phyloP scores from a whole-genome alignment of 257 asterid species.

The Avicennia marina region DNA sequence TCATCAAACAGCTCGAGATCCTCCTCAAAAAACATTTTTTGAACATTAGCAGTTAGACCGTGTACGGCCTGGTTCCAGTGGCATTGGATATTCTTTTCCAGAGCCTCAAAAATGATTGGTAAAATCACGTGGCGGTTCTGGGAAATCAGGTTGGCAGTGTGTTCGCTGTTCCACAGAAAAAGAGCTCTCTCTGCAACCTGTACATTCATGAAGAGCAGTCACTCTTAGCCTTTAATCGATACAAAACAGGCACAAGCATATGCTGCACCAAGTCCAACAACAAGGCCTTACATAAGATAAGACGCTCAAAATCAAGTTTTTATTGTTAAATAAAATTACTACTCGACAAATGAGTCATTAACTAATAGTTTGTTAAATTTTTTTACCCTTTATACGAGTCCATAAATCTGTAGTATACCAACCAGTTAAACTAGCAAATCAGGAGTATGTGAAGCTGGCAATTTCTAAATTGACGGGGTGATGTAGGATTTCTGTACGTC shows the following conservation, averaged over 20 bases:
- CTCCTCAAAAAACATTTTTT: slow-evolving; percentile 71
- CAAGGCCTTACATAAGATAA: background rate
- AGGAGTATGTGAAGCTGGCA: no score
- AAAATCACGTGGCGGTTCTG: slow-evolving; percentile 55
- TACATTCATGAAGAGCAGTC: no score
- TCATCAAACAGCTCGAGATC: slow-evolving; percentile 63
- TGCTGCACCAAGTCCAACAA: background rate
- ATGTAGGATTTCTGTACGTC: no score
- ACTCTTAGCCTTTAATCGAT: background rate
- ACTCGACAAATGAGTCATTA: no score
- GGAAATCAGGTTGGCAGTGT: slow-evolving; percentile 55
- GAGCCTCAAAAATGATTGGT: slow-evolving; percentile 65
- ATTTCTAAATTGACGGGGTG: no score
- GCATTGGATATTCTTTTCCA: slow-evolving; percentile 61
- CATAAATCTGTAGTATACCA: no score
- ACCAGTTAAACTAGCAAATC: no score
- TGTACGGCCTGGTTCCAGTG: slow-evolving; percentile 88
- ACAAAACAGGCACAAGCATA: background rate
- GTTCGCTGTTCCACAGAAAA: slow-evolving; percentile 75
- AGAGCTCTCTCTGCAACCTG: slow-evolving; percentile 90
- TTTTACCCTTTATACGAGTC: no score
- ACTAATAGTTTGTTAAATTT: no score
- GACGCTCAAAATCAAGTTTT: no score
- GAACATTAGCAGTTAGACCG: slow-evolving; percentile 57
- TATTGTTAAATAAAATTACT: no score